Evolutionary conservation across 345 rosid genomes (phyloP), one percentile per base, ranked within the genome.

Genomic region (Heritiera fomes): DNA sequence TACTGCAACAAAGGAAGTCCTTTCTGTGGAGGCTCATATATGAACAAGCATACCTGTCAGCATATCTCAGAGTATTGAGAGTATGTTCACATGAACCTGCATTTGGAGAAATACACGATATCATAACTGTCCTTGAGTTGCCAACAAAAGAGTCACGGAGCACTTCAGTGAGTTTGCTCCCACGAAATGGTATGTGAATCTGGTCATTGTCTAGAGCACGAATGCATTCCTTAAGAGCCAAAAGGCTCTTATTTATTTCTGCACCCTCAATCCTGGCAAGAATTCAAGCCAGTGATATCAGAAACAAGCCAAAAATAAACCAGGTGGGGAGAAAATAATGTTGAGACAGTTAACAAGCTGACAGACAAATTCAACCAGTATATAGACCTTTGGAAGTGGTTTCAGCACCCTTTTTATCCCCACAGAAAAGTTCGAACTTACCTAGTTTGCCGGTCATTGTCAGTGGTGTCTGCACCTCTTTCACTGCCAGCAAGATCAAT

Each of bases 401-500:
- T 58, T 60, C 77, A 6, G 41, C 50, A 59, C 10, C 66, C 67
- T 12, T 6, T 7, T 13, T 23, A 47, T 13, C 18, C 64, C 43
- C 17, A 47, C 2, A 47, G 28, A 13, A 32, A 47, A 18, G 49
- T 47, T 73, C 56, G 43, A 59, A 69, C 14, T 8, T 86, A 96
- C 99, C 98, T 91, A 64, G 99, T 96, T 83, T 94, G 98, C n/a
- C 97, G 88, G 78, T 96, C 99, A 87, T 91, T 96, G 77, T 96
- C 99, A 49, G 97, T 96, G 85, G 99, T 96, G 80, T 94, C 98
- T 50, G 99, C 99, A 82, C 98, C 99, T 83, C 98, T 89, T 87
- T 96, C 99, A 76, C 99, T 96, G 60, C 99, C 99, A 82, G 97
- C 99, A 87, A 96, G 98, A 87, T 96, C 99, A 80, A 96, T 96